phyloP scores from a whole-genome alignment of 352 stramenopile genomes.

The Globisporangium apiculatum region DNA sequence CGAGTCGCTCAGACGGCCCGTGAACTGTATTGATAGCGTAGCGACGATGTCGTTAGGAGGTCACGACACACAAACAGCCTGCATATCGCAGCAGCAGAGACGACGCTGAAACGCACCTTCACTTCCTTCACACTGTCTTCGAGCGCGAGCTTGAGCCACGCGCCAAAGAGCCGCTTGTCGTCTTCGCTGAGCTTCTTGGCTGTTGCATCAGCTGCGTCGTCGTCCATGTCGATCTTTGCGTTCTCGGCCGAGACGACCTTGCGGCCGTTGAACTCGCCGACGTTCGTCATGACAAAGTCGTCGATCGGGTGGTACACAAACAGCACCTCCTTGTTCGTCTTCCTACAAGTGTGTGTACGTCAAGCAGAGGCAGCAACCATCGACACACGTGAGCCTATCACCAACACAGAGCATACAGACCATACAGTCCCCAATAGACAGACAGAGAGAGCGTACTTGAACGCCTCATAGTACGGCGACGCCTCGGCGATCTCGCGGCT shows the following conservation, averaged over 20 bases:
- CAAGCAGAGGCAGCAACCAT: background rate
- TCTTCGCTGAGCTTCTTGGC: slow-evolving; percentile 74
- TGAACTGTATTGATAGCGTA: slow-evolving; percentile 33
- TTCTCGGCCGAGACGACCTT: slow-evolving; percentile 96
- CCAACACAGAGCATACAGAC: background rate
- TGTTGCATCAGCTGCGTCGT: slow-evolving; percentile 38
- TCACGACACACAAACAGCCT: background rate
- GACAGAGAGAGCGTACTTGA: slow-evolving; percentile 83
- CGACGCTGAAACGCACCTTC: slow-evolving; percentile 29
- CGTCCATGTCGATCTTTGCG: slow-evolving; percentile 90
- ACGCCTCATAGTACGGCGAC: slow-evolving; percentile 99
- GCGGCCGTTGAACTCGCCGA: slow-evolving; percentile 94
- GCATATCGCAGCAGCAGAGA: background rate
- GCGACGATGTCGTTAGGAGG: no score
- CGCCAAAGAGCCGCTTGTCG: slow-evolving; percentile 86
- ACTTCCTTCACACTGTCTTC: slow-evolving; percentile 88
- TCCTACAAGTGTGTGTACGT: slow-evolving; percentile 23
- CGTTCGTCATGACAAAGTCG: slow-evolving; percentile 99
- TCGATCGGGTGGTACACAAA: slow-evolving; percentile 99
- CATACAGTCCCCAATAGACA: no score
- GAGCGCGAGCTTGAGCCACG: slow-evolving; percentile 91
- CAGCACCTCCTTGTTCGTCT: slow-evolving; percentile 93
- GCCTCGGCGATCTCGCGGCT: slow-evolving; percentile 92
- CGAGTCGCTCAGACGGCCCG: slow-evolving; percentile 90
- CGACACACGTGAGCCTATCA: background rate